These are phyloP conservation scores for Fragaria ananassa DNA, from an alignment of 306 rosid genomes.

Conservation along the genomic window DNA sequence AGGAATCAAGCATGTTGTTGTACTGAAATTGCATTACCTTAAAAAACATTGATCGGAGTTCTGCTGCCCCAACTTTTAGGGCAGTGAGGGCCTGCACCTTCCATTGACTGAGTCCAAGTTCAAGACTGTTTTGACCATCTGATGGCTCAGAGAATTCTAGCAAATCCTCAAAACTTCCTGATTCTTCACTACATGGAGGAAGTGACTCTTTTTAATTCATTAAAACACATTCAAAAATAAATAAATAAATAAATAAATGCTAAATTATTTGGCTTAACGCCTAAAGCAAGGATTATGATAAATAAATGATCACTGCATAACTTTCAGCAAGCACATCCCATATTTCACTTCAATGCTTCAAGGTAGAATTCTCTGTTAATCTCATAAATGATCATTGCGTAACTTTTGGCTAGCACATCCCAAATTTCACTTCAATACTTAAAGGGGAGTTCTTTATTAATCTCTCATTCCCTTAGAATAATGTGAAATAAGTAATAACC, in stretches of 20 bases:
- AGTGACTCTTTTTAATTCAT: slow-evolving; percentile 25
- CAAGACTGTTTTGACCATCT: slow-evolving; percentile 46
- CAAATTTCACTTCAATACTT: neutral
- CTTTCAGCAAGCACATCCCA: neutral
- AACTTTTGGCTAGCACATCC: neutral
- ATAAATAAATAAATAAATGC: neutral
- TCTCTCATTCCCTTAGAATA: neutral
- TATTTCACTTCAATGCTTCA: neutral
- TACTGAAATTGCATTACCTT: slow-evolving; percentile 44
- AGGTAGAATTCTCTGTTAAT: neutral
- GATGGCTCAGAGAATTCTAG: slow-evolving; percentile 36
- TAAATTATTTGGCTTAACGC: neutral
- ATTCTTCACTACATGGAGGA: slow-evolving; percentile 55
- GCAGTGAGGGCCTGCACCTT: slow-evolving; percentile 60
- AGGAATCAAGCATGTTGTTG: slow-evolving; percentile 5
- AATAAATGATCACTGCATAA: neutral
- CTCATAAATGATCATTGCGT: neutral
- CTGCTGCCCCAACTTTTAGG: slow-evolving; percentile 53
- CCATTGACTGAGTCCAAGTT: slow-evolving; percentile 70
- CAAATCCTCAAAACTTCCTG: slow-evolving; percentile 33
- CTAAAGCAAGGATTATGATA: neutral
- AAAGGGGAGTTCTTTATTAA: neutral
- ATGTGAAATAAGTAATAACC: neutral
- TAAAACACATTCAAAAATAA: slow-evolving; percentile 1
- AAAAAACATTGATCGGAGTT: slow-evolving; percentile 60